Percentiles rank a stretch among this genome's conserved stretches.
phyloP scores from a whole-genome alignment of 805 yeast species.

The Middelhovenomyces tepae region DNA sequence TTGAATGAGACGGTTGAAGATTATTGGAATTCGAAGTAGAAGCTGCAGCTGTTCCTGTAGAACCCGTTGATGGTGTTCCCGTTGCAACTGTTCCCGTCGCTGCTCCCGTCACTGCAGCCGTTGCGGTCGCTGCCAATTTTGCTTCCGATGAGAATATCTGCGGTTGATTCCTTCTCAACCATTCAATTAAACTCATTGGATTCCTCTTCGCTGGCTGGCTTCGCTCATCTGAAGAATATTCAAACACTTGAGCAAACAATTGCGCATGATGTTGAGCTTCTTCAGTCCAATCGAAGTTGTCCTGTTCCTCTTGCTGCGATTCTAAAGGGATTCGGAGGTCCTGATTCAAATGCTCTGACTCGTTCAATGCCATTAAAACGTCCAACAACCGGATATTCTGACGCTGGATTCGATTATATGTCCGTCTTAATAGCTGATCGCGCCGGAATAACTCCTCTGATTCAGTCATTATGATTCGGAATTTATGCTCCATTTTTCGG shows the following conservation, averaged over 20 bases:
- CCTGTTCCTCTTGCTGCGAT: too few species aligned
- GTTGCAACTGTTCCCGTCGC: too few species aligned
- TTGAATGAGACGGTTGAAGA: too few species aligned
- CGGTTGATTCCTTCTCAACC: slow-evolving; percentile 17
- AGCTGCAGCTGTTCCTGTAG: too few species aligned
- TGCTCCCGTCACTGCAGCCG: too few species aligned
- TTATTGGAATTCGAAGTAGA: too few species aligned
- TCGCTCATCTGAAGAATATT: slow-evolving; percentile 13
- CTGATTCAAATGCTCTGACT: slow-evolving; percentile 7
- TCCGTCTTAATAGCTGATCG: slow-evolving; percentile 7
- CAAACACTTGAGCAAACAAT: slow-evolving; percentile 4
- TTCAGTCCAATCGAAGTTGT: neutral
- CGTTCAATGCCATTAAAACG: slow-evolving; percentile 10
- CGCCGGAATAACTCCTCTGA: slow-evolving; percentile 13
- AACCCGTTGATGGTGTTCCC: too few species aligned
- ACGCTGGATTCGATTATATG: slow-evolving; percentile 14
- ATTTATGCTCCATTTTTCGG: slow-evolving; percentile 12
- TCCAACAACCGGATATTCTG: slow-evolving; percentile 14
- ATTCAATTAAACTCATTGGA: slow-evolving; percentile 14
- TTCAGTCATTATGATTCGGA: slow-evolving; percentile 10
- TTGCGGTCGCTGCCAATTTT: too few species aligned
- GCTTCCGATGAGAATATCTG: slow-evolving; percentile 7
- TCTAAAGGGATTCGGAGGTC: too few species aligned
- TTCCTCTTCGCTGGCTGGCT: slow-evolving; percentile 8
- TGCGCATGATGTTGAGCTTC: slow-evolving; percentile 1